Percentiles rank a stretch among this genome's conserved stretches.
Evolutionary conservation across 352 stramenopile species (phyloP).

Genomic region (Globisporangium recalcitrans): DNA sequence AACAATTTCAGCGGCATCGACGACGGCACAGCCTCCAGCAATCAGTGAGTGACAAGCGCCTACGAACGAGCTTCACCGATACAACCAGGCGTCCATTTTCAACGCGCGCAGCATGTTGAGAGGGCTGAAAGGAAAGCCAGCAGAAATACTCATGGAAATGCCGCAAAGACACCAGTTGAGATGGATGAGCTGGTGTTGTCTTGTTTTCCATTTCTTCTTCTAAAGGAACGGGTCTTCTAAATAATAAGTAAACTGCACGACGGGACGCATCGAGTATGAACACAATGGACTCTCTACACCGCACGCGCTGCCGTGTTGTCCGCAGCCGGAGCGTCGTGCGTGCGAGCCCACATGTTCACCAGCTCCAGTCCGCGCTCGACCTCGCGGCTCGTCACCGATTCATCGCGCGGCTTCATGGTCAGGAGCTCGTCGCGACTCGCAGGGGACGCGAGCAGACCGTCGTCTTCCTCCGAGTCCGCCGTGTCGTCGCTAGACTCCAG

Average conservation of each 20-base stretch:
- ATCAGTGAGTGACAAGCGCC: too few species aligned
- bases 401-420: slow-evolving; percentile 26
- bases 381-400: slow-evolving; percentile 33
- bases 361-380: slow-evolving; percentile 58
- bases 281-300: slow-evolving; percentile 4
- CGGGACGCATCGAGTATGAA: background rate
- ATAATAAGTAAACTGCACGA: slow-evolving; percentile 3
- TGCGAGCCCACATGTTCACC: slow-evolving; percentile 50
- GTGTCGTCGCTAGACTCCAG: slow-evolving; percentile 64
- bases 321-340: slow-evolving; percentile 7
- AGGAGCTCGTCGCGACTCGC: slow-evolving; percentile 23
- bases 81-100: too few species aligned
- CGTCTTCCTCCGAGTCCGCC: slow-evolving; percentile 53
- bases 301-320: slow-evolving; percentile 5
- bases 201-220: slow-evolving; percentile 1
- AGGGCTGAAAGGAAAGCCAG: too few species aligned
- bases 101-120: too few species aligned
- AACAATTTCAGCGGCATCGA: too few species aligned
- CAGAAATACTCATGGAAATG: too few species aligned
- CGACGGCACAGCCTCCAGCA: too few species aligned
- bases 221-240: slow-evolving; percentile 2
- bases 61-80: too few species aligned
- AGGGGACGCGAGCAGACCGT: slow-evolving; percentile 15
- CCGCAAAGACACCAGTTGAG: background rate
- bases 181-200: background rate